phyloP scores from a whole-genome alignment of 2,329 filamentous ascomycete species.

The Plenodomus lindquistii region DNA sequence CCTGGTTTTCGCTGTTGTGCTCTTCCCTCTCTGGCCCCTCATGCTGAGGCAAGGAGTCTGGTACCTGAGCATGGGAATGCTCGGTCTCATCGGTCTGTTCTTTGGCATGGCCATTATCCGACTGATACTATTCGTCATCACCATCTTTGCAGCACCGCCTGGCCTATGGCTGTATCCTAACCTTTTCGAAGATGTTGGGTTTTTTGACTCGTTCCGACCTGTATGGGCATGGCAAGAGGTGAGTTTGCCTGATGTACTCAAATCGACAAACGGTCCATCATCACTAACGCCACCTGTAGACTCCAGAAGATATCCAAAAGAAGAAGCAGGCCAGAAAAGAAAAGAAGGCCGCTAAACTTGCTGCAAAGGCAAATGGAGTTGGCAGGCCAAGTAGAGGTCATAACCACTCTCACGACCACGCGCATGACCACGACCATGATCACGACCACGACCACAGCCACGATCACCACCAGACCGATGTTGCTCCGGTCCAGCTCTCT shows the following conservation, averaged over 20 bases:
- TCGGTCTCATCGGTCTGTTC: slow-evolving; percentile 88
- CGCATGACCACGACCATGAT: no score
- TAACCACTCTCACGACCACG: slow-evolving; percentile 4
- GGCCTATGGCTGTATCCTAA: slow-evolving; percentile 99
- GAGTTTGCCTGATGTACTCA: slow-evolving; percentile 3
- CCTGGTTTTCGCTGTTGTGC: slow-evolving; percentile 82
- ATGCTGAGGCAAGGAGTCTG: slow-evolving; percentile 91
- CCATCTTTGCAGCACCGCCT: slow-evolving; percentile 80
- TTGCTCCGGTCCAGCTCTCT: slow-evolving; percentile 19
- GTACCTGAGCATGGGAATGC: slow-evolving; percentile 93
- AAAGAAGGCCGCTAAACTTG: slow-evolving; percentile 40
- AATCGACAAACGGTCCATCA: background rate
- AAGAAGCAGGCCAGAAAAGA: slow-evolving; percentile 50
- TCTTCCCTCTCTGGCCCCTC: slow-evolving; percentile 96
- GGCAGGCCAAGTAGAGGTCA: slow-evolving; percentile 38
- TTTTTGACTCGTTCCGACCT: slow-evolving; percentile 95
- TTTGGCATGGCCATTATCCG: slow-evolving; percentile 98
- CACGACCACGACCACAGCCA: no score
- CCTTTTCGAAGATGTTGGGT: slow-evolving; percentile 96
- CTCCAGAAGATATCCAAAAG: slow-evolving; percentile 48
- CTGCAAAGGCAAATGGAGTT: slow-evolving; percentile 36
- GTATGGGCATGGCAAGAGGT: slow-evolving; percentile 99
- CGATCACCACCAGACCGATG: slow-evolving; percentile 15
- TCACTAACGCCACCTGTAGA: slow-evolving; percentile 23
- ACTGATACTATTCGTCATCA: slow-evolving; percentile 89